These are phyloP conservation scores for Backusella liffmaniae DNA, from an alignment of 192 early-diverging fungal species.

Conservation along the genomic window DNA sequence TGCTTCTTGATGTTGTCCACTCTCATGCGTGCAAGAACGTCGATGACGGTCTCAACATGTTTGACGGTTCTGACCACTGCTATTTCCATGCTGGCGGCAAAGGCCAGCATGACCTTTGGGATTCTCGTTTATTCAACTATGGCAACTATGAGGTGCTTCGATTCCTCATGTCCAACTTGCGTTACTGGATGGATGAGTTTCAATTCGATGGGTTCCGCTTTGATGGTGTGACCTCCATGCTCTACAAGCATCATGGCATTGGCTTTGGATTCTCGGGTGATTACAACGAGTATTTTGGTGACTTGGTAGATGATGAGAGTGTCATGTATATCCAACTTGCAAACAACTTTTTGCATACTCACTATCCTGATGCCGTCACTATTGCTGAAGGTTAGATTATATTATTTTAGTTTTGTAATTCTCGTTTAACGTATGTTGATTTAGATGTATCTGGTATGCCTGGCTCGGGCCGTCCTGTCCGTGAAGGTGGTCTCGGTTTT, in stretches of 20 bases:
- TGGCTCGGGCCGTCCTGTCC: slow-evolving; percentile 81
- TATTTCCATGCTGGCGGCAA: slow-evolving; percentile 91
- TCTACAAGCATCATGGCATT: slow-evolving; percentile 95
- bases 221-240: slow-evolving; percentile 96
- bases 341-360: slow-evolving; percentile 78
- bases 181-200: slow-evolving; percentile 91
- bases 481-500: slow-evolving; percentile 93
- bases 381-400: slow-evolving; percentile 79
- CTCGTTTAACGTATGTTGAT: too few species aligned
- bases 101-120: slow-evolving; percentile 93
- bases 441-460: slow-evolving; percentile 99
- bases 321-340: slow-evolving; percentile 91
- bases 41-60: slow-evolving; percentile 90
- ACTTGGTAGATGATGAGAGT: slow-evolving; percentile 79
- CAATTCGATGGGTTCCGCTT: slow-evolving; percentile 97
- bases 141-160: slow-evolving; percentile 86
- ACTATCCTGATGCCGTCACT: slow-evolving; percentile 81
- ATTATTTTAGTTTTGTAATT: too few species aligned
- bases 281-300: slow-evolving; percentile 94
- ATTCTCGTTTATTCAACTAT: slow-evolving; percentile 94
- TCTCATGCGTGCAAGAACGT: slow-evolving; percentile 96
- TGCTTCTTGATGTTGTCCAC: slow-evolving; percentile 94
- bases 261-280: slow-evolving; percentile 89
- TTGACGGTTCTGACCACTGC: slow-evolving; percentile 95
- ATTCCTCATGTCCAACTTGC: slow-evolving; percentile 92